Conservation (phyloP, 2,329 filamentous ascomycete species). For the Arthrobotrys conoides region DNA sequence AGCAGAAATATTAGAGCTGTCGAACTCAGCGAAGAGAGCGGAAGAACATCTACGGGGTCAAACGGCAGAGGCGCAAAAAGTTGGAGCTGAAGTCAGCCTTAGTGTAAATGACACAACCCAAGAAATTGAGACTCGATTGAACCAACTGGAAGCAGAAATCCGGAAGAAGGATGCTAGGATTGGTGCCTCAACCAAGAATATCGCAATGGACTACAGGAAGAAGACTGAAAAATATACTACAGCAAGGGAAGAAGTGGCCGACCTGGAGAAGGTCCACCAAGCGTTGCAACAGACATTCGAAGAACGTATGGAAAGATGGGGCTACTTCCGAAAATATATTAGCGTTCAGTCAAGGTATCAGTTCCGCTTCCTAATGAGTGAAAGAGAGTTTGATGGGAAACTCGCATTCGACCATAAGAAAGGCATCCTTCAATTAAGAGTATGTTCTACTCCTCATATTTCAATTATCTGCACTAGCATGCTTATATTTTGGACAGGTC, state of each 20-base stretch:
- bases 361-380: slow-evolving; percentile 89
- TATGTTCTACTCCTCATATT: slow-evolving; percentile 66
- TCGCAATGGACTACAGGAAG: slow-evolving; percentile 51
- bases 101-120: slow-evolving; percentile 73
- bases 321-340: slow-evolving; percentile 84
- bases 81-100: slow-evolving; percentile 20
- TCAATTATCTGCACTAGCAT: not conserved
- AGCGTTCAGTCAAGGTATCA: slow-evolving; percentile 86
- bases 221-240: slow-evolving; percentile 58
- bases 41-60: slow-evolving; percentile 10
- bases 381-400: slow-evolving; percentile 87
- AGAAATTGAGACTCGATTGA: slow-evolving; percentile 68
- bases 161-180: slow-evolving; percentile 50
- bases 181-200: slow-evolving; percentile 42
- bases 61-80: slow-evolving; percentile 14
- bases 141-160: slow-evolving; percentile 36
- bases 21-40: not conserved
- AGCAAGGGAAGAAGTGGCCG: slow-evolving; percentile 64
- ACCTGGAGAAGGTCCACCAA: slow-evolving; percentile 73
- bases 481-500: slow-evolving; percentile 67
- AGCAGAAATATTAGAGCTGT: not conserved
- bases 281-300: slow-evolving; percentile 63
- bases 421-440: slow-evolving; percentile 82
- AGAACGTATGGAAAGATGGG: slow-evolving; percentile 81
- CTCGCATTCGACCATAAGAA: slow-evolving; percentile 82